phyloP scores from a whole-genome alignment of 176 grass and related monocot species.

The Oryza rufipogon region DNA sequence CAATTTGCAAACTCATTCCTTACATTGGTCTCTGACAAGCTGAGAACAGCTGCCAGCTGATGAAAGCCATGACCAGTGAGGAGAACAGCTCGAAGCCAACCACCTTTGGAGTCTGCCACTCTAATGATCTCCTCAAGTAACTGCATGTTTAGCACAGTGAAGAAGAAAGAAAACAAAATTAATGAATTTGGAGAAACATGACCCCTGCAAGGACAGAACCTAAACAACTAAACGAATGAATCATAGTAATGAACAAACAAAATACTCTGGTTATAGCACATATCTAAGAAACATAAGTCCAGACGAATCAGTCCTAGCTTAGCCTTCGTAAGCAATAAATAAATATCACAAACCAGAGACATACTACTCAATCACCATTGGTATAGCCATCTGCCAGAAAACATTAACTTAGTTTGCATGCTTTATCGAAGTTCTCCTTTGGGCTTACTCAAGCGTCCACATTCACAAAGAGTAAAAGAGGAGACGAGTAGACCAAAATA shows the following conservation, averaged over 20 bases:
- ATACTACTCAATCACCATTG: neutral
- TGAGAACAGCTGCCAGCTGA: constrained; percentile 96
- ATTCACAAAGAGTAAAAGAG: neutral
- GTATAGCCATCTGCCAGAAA: neutral
- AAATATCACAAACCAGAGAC: neutral
- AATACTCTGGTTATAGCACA: neutral
- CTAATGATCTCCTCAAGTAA: constrained; percentile 85
- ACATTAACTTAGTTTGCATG: constrained; percentile 12
- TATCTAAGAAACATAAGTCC: constrained; percentile 1
- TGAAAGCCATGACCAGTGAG: constrained; percentile 89
- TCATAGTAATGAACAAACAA: neutral
- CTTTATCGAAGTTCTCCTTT: neutral
- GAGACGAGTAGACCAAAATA: neutral
- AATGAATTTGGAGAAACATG: neutral
- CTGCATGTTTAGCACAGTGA: constrained; percentile 45
- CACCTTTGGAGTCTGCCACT: constrained; percentile 81
- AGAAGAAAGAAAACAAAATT: neutral
- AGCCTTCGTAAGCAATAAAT: constrained; percentile 1
- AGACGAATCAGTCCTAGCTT: neutral
- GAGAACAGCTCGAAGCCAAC: constrained; percentile 85
- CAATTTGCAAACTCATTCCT: neutral
- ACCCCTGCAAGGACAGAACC: neutral
- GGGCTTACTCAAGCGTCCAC: neutral
- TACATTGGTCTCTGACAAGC: constrained; percentile 86
- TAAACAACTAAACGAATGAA: neutral